Conservation (phyloP, 2,329 filamentous ascomycete genomes). For the Colletotrichum sp. region DNA sequence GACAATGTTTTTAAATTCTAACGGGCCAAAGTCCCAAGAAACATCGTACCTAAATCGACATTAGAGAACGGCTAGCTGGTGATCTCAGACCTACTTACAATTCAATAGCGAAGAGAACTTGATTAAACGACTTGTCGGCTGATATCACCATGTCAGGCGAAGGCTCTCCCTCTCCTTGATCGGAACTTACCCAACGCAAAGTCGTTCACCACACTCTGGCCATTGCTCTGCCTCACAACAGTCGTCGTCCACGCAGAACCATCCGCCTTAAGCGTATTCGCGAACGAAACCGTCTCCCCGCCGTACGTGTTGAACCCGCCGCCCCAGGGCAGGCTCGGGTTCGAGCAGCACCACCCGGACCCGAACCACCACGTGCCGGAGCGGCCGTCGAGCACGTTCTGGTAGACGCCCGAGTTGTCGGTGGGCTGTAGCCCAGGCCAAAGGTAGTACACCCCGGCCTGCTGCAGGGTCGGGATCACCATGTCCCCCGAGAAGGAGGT, state of each 20-base stretch:
- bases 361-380: constrained; percentile 44
- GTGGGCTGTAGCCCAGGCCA: constrained; percentile 43
- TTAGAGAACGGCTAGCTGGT: neutral
- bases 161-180: neutral
- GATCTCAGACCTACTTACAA: neutral
- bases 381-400: constrained; percentile 41
- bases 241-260: neutral
- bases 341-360: constrained; percentile 42
- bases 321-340: constrained; percentile 40
- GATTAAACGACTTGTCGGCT: neutral
- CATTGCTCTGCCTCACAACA: neutral
- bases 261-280: constrained; percentile 9
- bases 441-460: constrained; percentile 39
- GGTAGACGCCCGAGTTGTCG: constrained; percentile 40
- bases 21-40: neutral
- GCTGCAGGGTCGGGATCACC: constrained; percentile 26
- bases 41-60: neutral
- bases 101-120: neutral
- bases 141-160: neutral
- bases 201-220: neutral
- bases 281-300: constrained; percentile 34
- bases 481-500: constrained; percentile 32
- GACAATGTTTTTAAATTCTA: neutral
- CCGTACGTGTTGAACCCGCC: constrained; percentile 38
- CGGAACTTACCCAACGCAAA: neutral